These are phyloP conservation scores for Hypoxylon fuscum DNA, from an alignment of 495 filamentous ascomycete species.

Conservation along the genomic window DNA sequence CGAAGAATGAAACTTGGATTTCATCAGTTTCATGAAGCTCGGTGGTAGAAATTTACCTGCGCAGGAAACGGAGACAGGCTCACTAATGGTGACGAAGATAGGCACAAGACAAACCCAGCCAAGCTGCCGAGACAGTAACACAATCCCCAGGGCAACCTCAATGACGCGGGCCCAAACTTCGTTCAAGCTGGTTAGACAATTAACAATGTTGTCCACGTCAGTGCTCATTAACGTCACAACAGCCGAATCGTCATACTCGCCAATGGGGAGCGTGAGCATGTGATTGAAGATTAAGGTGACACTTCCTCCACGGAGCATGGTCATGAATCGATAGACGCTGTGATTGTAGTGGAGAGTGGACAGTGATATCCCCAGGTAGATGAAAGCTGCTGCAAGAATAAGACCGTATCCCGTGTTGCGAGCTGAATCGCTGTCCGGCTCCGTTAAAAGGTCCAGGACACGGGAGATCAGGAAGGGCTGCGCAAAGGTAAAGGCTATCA, in stretches of 20 bases:
- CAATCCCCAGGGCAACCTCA: neutral
- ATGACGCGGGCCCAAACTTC: neutral
- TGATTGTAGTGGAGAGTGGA: too few relatives aligned
- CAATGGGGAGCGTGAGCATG: conserved; percentile 64
- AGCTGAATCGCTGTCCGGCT: neutral
- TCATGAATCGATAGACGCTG: too few relatives aligned
- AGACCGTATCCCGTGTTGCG: neutral
- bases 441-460: neutral
- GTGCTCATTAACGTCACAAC: neutral
- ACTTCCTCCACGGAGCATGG: too few relatives aligned
- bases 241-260: conserved; percentile 60
- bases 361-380: conserved; percentile 66
- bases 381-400: neutral
- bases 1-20: too few relatives aligned
- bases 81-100: neutral
- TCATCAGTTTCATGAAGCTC: too few relatives aligned
- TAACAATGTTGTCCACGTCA: neutral
- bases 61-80: too few relatives aligned
- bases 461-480: neutral
- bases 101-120: neutral
- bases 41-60: too few relatives aligned
- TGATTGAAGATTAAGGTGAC: too few relatives aligned
- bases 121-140: neutral
- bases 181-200: neutral
- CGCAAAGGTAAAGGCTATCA: neutral